phyloP scores from a whole-genome alignment of 2,329 filamentous ascomycete species.

The Fusarium scirpi region DNA sequence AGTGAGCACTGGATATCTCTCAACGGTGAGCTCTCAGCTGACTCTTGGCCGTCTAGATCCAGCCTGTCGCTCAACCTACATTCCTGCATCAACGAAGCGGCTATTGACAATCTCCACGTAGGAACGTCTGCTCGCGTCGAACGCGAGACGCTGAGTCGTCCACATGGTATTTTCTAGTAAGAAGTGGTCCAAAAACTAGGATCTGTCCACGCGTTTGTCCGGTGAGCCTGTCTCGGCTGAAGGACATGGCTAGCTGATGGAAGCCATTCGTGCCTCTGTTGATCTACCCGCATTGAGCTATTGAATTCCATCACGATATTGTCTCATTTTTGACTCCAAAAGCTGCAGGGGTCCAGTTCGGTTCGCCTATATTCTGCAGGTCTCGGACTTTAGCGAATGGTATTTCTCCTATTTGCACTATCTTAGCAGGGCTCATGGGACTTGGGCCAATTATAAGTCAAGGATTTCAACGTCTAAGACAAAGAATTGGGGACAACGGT shows the following conservation, averaged over 20 bases:
- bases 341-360: neutral
- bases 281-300: neutral
- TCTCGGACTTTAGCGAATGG: neutral
- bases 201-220: neutral
- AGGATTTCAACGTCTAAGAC: neutral
- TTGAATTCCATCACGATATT: neutral
- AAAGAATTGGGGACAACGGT: neutral
- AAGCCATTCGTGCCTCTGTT: accelerated
- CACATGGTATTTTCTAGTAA: too few relatives aligned
- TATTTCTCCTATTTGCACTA: accelerated
- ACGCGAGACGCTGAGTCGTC: neutral
- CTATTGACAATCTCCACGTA: neutral
- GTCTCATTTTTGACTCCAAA: neutral
- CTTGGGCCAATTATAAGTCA: neutral
- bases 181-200: too few relatives aligned
- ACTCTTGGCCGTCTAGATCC: accelerated
- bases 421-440: neutral
- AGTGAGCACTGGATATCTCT: too few relatives aligned
- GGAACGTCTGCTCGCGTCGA: too few relatives aligned
- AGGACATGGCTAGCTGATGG: accelerated
- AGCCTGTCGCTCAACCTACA: neutral
- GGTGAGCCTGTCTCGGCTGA: accelerated
- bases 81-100: neutral
- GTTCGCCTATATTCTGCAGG: neutral
- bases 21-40: neutral